Base-by-base conservation (phyloP, 1,139 yeast species). In the Hansenula lynferdii region DNA sequence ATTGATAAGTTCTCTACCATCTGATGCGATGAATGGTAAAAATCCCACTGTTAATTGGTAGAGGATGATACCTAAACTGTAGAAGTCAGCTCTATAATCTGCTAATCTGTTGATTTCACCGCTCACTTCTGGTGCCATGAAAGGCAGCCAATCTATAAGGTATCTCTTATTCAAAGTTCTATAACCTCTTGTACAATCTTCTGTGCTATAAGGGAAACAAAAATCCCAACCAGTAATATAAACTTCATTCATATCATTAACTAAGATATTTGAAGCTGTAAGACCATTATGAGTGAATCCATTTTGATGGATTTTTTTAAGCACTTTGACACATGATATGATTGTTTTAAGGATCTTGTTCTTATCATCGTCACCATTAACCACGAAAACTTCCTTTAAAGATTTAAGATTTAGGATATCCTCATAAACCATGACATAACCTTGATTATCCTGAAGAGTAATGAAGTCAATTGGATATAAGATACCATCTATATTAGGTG, bases 211-310 rank as follows among this genome's bases (percentile, higher is more conserved):
- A 3, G 72, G 52, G 46, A 73, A 75, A 23, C 69, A 54, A 47
- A 70, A 74, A 45, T 74, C 80, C 75, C 78, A 75, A 2, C 77
- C 77, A 0, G 67, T 59, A 10, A 75, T 52, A 34, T 57, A 65
- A 2, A 73, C 61, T 25, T 67, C 62, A 25, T 52, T 51, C 14
- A 54, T 50, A 17, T 58, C 60, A 36, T 60, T 56, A 12, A 64
- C 51, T 4, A 71, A 51, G 2, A 75, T 62, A 29, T 62, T 58
- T 18, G 60, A 54, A 8, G 71, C 54, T 0, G 74, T 69, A 28
- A 75, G 51, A 0, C 78, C 75, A 47, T 75, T 74, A 48, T 73
- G 78, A 5, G 74, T 74, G 32, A 74, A 55, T 1, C 76, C 73
- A 32, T 59, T 50, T 16, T 62, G 61, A 51, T 75, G 80, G 6